These are phyloP conservation scores for Arachis monticola DNA, from an alignment of 331 rosid genomes.

Conservation along the genomic window DNA sequence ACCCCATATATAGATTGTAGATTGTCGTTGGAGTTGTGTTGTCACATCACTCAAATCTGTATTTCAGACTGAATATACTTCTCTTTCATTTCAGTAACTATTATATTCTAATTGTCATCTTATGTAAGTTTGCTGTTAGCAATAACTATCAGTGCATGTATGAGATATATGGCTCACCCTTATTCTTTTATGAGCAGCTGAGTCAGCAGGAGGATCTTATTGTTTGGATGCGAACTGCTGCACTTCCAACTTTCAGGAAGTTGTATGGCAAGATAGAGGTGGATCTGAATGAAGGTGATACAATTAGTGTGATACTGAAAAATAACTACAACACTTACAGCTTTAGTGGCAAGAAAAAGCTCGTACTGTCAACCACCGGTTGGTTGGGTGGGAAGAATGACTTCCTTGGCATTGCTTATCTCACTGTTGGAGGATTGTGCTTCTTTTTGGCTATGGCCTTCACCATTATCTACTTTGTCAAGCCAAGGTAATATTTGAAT, in stretches of 20 bases:
- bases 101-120: conserved; percentile 11
- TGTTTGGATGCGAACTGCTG: conserved; percentile 99
- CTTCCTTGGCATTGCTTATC: conserved; percentile 97
- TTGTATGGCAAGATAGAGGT: conserved; percentile 90
- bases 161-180: conserved; percentile 40
- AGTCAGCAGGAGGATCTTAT: conserved; percentile 93
- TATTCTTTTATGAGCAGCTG: conserved; percentile 64
- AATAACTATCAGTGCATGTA: neutral
- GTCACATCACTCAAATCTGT: neutral
- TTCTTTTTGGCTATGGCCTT: conserved; percentile 83
- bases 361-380: conserved; percentile 90
- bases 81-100: neutral
- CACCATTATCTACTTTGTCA: conserved; percentile 76
- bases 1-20: neutral
- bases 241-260: conserved; percentile 94
- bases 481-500: conserved; percentile 75
- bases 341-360: conserved; percentile 93
- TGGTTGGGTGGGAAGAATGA: conserved; percentile 99
- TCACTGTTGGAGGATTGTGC: conserved; percentile 90
- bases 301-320: conserved; percentile 52
- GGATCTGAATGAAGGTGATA: conserved; percentile 67
- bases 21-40: neutral
- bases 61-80: neutral
- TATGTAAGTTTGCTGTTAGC: conserved; percentile 15
- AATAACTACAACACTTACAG: conserved; percentile 88